Percentiles rank a stretch among this genome's conserved stretches.
Conservation (phyloP, 2,329 filamentous ascomycete genomes). For the Ophiocordyceps sinensis region DNA sequence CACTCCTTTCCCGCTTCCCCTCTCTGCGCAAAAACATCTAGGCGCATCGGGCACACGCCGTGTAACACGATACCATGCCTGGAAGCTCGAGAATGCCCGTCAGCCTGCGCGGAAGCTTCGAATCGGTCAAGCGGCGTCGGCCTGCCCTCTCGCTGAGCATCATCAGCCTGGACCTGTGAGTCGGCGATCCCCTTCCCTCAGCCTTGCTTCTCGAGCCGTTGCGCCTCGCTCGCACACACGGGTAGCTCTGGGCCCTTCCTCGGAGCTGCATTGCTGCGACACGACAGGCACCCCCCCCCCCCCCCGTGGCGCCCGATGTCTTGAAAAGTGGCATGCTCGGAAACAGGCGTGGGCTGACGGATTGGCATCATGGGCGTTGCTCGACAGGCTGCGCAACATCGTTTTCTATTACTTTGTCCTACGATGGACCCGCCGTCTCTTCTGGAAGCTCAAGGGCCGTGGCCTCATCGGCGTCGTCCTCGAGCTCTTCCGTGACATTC, state of each 20-base stretch:
- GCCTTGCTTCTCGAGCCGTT: no score
- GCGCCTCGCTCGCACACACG: neutral
- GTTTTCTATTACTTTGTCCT: constrained; percentile 81
- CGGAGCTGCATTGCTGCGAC: no score
- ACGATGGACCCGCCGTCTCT: constrained; percentile 64
- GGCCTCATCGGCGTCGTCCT: constrained; percentile 67
- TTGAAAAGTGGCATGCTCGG: neutral
- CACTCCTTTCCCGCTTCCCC: neutral
- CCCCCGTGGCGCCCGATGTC: neutral
- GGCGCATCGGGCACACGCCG: neutral
- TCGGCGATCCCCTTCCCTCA: constrained; percentile 5
- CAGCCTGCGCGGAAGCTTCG: constrained; percentile 54
- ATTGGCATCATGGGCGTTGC: neutral
- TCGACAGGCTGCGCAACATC: constrained; percentile 57
- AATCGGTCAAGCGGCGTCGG: constrained; percentile 41
- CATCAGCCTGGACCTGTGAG: constrained; percentile 57
- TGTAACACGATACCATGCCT: constrained; percentile 30
- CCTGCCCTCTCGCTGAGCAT: constrained; percentile 41
- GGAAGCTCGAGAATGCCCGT: constrained; percentile 57
- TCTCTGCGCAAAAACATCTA: neutral
- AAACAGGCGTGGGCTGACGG: neutral
- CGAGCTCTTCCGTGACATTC: constrained; percentile 58
- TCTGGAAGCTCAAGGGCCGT: constrained; percentile 78
- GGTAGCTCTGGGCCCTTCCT: neutral
- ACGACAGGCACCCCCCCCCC: no score